Evolutionary conservation across 2,329 filamentous ascomycete species (phyloP).

Genomic region (Helotiales sp.): DNA sequence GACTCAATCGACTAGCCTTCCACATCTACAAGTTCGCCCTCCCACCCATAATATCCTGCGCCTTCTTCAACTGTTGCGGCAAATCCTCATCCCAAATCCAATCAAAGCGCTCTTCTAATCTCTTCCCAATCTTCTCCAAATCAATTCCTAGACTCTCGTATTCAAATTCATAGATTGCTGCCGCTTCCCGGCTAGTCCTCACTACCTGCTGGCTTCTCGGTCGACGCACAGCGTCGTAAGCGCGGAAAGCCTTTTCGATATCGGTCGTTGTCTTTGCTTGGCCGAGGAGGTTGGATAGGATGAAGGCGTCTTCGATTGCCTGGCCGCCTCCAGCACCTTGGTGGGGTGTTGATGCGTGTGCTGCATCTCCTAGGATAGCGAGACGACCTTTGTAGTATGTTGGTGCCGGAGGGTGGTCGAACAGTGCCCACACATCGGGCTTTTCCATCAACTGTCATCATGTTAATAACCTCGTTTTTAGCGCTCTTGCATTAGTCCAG

Average conservation of each 20-base stretch:
- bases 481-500: background rate
- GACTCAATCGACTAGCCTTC: slow-evolving; percentile 59
- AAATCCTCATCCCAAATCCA: slow-evolving; percentile 48
- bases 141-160: slow-evolving; percentile 46
- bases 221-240: slow-evolving; percentile 56
- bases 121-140: slow-evolving; percentile 45
- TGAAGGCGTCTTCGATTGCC: slow-evolving; percentile 58
- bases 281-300: slow-evolving; percentile 53
- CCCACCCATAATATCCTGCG: slow-evolving; percentile 44
- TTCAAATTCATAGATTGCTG: slow-evolving; percentile 51
- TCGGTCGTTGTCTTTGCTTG: slow-evolving; percentile 45
- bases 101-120: slow-evolving; percentile 42
- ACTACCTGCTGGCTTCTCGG: slow-evolving; percentile 41
- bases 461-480: slow-evolving; percentile 4
- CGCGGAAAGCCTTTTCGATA: slow-evolving; percentile 53
- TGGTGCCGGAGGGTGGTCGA: slow-evolving; percentile 51
- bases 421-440: slow-evolving; percentile 53
- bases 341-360: slow-evolving; percentile 65
- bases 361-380: slow-evolving; percentile 64
- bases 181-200: slow-evolving; percentile 39
- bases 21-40: slow-evolving; percentile 20
- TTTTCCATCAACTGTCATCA: slow-evolving; percentile 49
- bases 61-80: slow-evolving; percentile 45
- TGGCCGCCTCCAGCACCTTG: slow-evolving; percentile 64
- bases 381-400: slow-evolving; percentile 50